Evolutionary conservation across 805 yeast genomes (phyloP), one percentile per base, ranked within the genome.

Genomic region (Wickerhamomyces silvicola): DNA sequence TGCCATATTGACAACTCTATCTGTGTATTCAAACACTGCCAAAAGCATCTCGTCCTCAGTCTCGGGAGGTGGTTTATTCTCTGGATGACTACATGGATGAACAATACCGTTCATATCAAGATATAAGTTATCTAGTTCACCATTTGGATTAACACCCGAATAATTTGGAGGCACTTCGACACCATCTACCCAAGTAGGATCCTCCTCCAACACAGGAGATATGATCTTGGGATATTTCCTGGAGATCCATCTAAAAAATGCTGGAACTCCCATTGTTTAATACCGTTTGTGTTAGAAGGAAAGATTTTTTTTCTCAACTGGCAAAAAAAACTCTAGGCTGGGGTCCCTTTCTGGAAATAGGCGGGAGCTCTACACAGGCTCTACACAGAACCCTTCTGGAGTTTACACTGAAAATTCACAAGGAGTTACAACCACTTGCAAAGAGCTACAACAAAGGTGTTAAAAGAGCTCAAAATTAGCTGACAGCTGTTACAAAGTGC

Each of bases 101-200:
- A 92, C 98, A 52, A 92, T 92, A 65, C 97, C 98, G 55, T 92
- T 92, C 98, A 92, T 92, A 61, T 92, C 99, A 41, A 92, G 66
- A 54, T 92, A 92, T 31, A 92, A 59, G 54, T 92, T 92, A 55
- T 92, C 97, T 29, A 87, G 62, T 60, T 92, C 99, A 18, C 97
- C 98, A 59, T 92, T 92, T 4, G 95, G 95, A 55, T 92, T 92
- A 10, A 92, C 80, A 32, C 75, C 72, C 14, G 75, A 52, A 54
- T 83, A 87, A 42, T 69, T 71, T 4, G 81, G 68, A 0, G 87
- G 94, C 30, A 73, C 69, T 18, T 62, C 66, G 7, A 72, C 67
- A 13, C 81, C 90, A 39, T 77, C 79, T 9, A 81, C 66, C 2
- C 59, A 57, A 3, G 66, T 66, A 0, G 74, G 63, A 11, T 72